Evolutionary conservation across 106 monocot genomes (phyloP).

Genomic region (Apostasia ramifera): DNA sequence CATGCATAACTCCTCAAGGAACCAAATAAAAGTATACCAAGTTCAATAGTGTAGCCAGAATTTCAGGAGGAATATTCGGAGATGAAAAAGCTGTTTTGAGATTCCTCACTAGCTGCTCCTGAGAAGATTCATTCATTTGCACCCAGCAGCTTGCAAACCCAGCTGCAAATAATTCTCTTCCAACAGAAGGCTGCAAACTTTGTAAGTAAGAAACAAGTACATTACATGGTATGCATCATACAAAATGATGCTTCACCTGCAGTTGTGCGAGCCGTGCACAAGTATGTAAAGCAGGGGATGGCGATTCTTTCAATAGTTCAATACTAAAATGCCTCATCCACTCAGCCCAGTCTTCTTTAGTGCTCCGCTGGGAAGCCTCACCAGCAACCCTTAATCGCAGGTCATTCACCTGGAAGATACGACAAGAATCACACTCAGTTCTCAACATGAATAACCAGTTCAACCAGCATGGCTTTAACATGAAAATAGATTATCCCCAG

Average conservation of each 20-base stretch:
- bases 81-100: constrained; percentile 97
- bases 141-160: constrained; percentile 99
- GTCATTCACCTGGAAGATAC: constrained; percentile 75
- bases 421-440: background rate
- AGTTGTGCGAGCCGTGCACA: constrained; percentile 96
- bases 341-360: constrained; percentile 99
- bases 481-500: background rate
- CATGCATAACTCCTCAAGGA: background rate
- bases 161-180: constrained; percentile 95
- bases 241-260: constrained; percentile 45
- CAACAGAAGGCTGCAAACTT: constrained; percentile 88
- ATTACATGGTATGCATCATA: background rate
- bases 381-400: constrained; percentile 81
- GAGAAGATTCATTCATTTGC: constrained; percentile 87
- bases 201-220: constrained; percentile 5
- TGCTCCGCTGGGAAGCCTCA: constrained; percentile 96
- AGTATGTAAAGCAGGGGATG: constrained; percentile 90
- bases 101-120: constrained; percentile 88
- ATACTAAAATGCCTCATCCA: constrained; percentile 99
- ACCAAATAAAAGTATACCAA: constrained; percentile 36
- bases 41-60: constrained; percentile 88
- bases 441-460: background rate
- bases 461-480: background rate
- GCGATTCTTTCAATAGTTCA: constrained; percentile 96
- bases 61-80: constrained; percentile 98